These are phyloP conservation scores for Manihot esculenta DNA, from an alignment of 441 rosid genomes.

Conservation along the genomic window DNA sequence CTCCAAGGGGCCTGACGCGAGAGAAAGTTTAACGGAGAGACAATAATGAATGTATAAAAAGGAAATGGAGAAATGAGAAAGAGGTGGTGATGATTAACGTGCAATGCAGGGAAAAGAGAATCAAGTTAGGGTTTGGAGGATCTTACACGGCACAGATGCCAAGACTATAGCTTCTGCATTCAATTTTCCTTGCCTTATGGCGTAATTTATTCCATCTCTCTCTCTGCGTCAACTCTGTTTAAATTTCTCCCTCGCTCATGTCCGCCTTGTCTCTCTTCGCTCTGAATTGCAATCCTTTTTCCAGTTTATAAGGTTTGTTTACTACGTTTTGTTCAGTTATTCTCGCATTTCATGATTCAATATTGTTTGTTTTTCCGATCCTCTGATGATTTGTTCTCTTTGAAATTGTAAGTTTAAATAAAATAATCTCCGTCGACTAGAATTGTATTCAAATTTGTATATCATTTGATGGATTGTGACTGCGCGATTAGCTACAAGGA, in stretches of 20 bases:
- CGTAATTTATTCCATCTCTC: slow-evolving; percentile 56
- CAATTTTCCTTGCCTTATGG: slow-evolving; percentile 56
- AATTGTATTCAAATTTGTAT: not conserved
- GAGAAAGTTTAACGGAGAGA: not conserved
- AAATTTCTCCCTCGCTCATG: slow-evolving; percentile 27
- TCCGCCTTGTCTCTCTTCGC: slow-evolving; percentile 14
- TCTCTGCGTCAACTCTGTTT: slow-evolving; percentile 25
- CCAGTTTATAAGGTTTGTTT: slow-evolving; percentile 22
- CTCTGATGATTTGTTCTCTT: not conserved
- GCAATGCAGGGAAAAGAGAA: slow-evolving; percentile 58
- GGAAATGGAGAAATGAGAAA: slow-evolving; percentile 1
- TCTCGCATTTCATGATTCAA: not conserved
- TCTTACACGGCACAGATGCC: slow-evolving; percentile 59
- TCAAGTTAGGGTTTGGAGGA: slow-evolving; percentile 35
- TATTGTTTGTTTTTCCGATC: not conserved
- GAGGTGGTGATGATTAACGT: slow-evolving; percentile 44
- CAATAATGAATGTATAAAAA: not conserved
- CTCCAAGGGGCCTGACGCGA: slow-evolving; percentile 1
- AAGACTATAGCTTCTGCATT: slow-evolving; percentile 46
- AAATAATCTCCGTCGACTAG: slow-evolving; percentile 3
- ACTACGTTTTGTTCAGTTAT: not conserved
- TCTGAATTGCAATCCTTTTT: not conserved
- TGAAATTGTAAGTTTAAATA: not conserved
- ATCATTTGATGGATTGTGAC: not conserved
- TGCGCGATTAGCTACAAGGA: not conserved